phyloP scores from a whole-genome alignment of 257 asterid species.

The Petunia secreta region DNA sequence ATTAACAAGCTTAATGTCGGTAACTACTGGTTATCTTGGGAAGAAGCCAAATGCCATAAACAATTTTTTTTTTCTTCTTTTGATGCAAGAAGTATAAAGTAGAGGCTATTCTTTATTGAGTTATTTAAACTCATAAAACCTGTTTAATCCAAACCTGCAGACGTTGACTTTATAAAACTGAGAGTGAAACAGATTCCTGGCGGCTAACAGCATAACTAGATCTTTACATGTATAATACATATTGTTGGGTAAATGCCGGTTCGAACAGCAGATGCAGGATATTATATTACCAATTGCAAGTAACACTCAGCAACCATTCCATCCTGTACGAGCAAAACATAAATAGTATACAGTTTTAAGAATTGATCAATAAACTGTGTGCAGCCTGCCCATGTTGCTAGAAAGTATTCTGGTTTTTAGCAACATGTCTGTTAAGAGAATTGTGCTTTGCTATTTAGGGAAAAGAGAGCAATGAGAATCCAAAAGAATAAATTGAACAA shows the following conservation, averaged over 20 bases:
- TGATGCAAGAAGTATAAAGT: neutral
- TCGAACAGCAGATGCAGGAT: neutral
- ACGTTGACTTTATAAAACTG: neutral
- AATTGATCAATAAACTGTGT: too few relatives aligned
- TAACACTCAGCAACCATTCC: too few relatives aligned
- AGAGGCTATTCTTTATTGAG: constrained; percentile 4
- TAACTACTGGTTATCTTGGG: constrained; percentile 1
- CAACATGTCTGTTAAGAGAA: too few relatives aligned
- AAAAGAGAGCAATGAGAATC: too few relatives aligned
- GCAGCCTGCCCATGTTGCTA: too few relatives aligned
- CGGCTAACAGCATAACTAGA: neutral
- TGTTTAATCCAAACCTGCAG: neutral
- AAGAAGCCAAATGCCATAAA: neutral
- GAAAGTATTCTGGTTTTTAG: too few relatives aligned
- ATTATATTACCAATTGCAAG: too few relatives aligned
- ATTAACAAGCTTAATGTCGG: neutral
- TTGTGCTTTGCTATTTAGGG: too few relatives aligned
- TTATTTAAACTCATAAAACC: neutral
- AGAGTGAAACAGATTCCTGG: neutral
- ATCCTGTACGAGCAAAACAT: too few relatives aligned
- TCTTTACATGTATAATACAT: neutral
- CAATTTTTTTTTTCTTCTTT: neutral
- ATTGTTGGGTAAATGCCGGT: too few relatives aligned
- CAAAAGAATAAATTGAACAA: too few relatives aligned
- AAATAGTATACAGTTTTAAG: too few relatives aligned